Percentiles rank a stretch among this genome's conserved stretches.
Conservation (phyloP, 2,329 filamentous ascomycete species). For the Tolypocladium ovalisporum region DNA sequence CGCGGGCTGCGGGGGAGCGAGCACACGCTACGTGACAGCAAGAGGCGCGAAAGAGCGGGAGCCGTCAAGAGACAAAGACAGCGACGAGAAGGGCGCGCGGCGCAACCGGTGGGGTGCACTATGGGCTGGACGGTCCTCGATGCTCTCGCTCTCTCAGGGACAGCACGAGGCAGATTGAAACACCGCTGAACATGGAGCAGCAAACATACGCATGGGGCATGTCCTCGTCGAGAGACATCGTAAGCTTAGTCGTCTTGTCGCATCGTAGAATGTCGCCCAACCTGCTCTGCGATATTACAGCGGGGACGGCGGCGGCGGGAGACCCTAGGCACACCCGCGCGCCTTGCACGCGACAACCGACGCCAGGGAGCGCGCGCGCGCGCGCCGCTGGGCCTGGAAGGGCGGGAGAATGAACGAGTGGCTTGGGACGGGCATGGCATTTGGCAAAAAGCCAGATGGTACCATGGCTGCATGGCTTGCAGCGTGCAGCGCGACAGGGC, state of each 20-base stretch:
- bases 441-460: not conserved
- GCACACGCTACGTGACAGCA: constrained; percentile 1
- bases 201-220: too few species aligned
- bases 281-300: too few species aligned
- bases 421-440: not conserved
- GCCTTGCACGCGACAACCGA: not conserved
- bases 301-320: too few species aligned
- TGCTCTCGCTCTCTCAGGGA: not conserved
- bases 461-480: not conserved
- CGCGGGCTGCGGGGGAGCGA: not conserved
- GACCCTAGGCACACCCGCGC: not conserved
- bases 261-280: too few species aligned
- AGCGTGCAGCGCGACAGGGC: not conserved
- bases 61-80: not conserved
- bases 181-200: too few species aligned
- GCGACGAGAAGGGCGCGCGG: not conserved
- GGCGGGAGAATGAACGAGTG: not conserved
- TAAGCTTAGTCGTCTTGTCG: too few species aligned
- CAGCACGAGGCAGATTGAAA: too few species aligned
- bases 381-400: not conserved
- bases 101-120: too few species aligned
- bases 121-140: not conserved
- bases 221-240: not conserved
- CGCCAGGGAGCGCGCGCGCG: too few species aligned
- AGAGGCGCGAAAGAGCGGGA: not conserved